Percentiles rank a stretch among this genome's conserved stretches.
Conservation (phyloP, 2,329 filamentous ascomycete species). For the Xylaria sp. region DNA sequence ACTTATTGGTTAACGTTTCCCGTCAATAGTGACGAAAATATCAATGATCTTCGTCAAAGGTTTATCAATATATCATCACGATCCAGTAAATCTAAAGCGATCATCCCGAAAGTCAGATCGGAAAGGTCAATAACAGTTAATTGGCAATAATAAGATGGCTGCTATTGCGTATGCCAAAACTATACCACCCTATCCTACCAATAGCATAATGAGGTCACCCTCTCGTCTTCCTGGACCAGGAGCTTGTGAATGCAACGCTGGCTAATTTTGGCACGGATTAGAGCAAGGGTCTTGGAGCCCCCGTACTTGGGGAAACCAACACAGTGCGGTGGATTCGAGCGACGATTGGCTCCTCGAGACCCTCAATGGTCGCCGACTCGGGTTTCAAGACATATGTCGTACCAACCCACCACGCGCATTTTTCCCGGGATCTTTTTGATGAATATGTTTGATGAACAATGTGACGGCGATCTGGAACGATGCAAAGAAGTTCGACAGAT, state of each 20-base stretch:
- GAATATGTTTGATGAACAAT: conserved; percentile 32
- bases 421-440: conserved; percentile 19
- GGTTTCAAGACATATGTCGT: conserved; percentile 38
- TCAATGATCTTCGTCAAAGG: conserved; percentile 26
- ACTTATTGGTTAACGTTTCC: not conserved
- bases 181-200: conserved; percentile 16
- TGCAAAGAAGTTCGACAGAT: conserved; percentile 39
- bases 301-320: conserved; percentile 15
- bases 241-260: conserved; percentile 23
- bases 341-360: conserved; percentile 20
- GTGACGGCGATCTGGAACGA: conserved; percentile 41
- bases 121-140: conserved; percentile 25
- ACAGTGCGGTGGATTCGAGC: conserved; percentile 22
- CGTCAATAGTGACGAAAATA: conserved; percentile 17
- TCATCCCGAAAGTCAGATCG: conserved; percentile 28
- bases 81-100: conserved; percentile 21
- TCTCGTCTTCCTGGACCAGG: conserved; percentile 22
- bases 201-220: conserved; percentile 21
- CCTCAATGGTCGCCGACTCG: conserved; percentile 38
- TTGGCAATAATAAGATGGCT: conserved; percentile 32
- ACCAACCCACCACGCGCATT: conserved; percentile 30
- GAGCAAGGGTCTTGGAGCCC: conserved; percentile 16
- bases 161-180: conserved; percentile 27
- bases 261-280: conserved; percentile 39
- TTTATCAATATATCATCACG: conserved; percentile 23